Base-by-base conservation (phyloP, 2,329 filamentous ascomycete genomes). In the Talaromyces sp. region DNA sequence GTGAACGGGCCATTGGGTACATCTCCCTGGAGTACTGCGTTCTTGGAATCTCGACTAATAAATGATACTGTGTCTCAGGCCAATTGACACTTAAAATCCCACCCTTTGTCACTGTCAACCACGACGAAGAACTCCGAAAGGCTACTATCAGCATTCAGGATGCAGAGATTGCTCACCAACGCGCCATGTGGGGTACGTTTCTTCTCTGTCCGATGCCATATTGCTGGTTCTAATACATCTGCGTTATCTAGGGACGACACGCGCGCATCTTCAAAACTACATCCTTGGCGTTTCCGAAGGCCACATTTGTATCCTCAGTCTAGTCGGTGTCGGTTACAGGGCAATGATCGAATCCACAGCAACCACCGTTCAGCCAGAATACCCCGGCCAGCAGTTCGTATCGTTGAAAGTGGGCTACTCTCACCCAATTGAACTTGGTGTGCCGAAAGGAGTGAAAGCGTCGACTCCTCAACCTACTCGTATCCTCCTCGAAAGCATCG, bases 341-440 rank as follows among this genome's bases (percentile, higher is more conserved):
- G 95, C 95, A 17, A 89, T 86, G 4, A 84, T 99, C 67, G 93
- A 98, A 75, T 79, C 87, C 61, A 88, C 84, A 43, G 89, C 89
- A 26, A 86, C 80, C 35, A 91, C 89, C 62, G 86, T 83, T 52
- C 63, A 69, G 54, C 76, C 89, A 62, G 82, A 87, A 71, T 97
- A 88, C 72, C 86, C 86, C 0, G 92, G 89, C 49, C 93, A 97
- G 77, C 84, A 91, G 73, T 96, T 96, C 69, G 88, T 99, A 49
- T 91, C 89, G 64, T 81, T 99, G 66, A 98, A 98, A 82, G 90
- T 99, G 59, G 95, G 95, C 61, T 99, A 92, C 78, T 96, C 93
- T 64, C 95, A 99, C 81, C 90, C 93, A 0, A 90, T 99, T 65
- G 93, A 99, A 77, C 82, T 97, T 71, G 87, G 86, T 3, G 86